phyloP scores from a whole-genome alignment of 1,284 basidiomycete genomes.

The Tilletia walkeri region DNA sequence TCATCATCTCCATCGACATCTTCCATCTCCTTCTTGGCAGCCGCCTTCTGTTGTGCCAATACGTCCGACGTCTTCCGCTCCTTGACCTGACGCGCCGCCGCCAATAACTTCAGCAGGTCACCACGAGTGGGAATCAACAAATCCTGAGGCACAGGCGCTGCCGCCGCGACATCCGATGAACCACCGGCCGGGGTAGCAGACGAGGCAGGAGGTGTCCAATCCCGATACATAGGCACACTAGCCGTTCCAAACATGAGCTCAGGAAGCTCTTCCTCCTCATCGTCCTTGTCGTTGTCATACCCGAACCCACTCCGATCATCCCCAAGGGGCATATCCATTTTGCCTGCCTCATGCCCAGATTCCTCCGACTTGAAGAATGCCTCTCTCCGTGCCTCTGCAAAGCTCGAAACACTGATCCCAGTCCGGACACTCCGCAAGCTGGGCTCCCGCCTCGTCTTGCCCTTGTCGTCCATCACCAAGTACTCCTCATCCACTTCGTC shows the following conservation, averaged over 20 bases:
- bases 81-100: background rate
- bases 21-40: background rate
- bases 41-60: slow-evolving; percentile 8
- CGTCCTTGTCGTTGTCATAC: slow-evolving; percentile 25
- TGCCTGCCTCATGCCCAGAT: slow-evolving; percentile 10
- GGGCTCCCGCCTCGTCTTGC: slow-evolving; percentile 32
- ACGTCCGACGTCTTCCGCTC: slow-evolving; percentile 15
- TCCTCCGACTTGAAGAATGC: slow-evolving; percentile 39
- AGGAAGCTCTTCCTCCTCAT: slow-evolving; percentile 47
- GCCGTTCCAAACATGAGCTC: slow-evolving; percentile 51
- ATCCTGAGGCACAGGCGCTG: background rate
- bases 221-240: slow-evolving; percentile 44
- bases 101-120: slow-evolving; percentile 6
- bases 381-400: slow-evolving; percentile 41
- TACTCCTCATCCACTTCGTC: slow-evolving; percentile 36
- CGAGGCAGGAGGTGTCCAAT: slow-evolving; percentile 8
- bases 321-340: background rate
- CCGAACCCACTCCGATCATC: slow-evolving; percentile 8
- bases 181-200: background rate
- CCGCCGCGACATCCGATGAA: no score
- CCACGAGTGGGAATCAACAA: slow-evolving; percentile 3
- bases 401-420: slow-evolving; percentile 31
- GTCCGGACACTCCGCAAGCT: slow-evolving; percentile 43
- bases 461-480: slow-evolving; percentile 18
- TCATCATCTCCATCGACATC: background rate